phyloP scores from a whole-genome alignment of 1,284 basidiomycete species.

The Cryptococcus depauperatus region DNA sequence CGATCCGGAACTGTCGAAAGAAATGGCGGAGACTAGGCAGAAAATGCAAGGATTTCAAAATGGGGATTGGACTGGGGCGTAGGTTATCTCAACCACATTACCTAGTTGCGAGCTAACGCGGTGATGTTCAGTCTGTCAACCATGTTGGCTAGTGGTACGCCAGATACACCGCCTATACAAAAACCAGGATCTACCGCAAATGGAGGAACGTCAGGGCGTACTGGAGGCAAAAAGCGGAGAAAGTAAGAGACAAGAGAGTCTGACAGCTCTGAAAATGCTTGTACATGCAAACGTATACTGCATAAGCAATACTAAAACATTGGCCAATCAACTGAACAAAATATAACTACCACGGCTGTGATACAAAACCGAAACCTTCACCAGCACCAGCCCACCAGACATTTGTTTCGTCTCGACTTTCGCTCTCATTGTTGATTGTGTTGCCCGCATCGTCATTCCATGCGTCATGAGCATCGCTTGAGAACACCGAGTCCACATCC shows the following conservation, averaged over 20 bases:
- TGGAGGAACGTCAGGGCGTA: not conserved
- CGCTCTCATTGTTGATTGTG: not conserved
- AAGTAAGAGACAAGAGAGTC: not conserved
- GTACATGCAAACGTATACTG: constrained; percentile 1
- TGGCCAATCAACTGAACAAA: not conserved
- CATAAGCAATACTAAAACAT: not conserved
- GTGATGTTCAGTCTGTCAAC: constrained; percentile 18
- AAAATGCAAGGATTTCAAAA: constrained; percentile 56
- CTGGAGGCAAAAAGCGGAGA: constrained; percentile 11
- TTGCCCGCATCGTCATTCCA: constrained; percentile 2
- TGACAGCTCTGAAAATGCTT: not conserved
- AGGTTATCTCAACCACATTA: constrained; percentile 10
- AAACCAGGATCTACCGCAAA: too few species aligned
- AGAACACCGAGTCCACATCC: constrained; percentile 25
- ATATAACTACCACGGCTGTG: constrained; percentile 16
- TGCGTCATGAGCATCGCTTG: constrained; percentile 2
- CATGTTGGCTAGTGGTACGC: constrained; percentile 14
- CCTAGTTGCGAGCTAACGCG: not conserved
- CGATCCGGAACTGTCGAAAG: constrained; percentile 66
- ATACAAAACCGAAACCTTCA: constrained; percentile 23
- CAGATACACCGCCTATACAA: too few species aligned
- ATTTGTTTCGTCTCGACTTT: constrained; percentile 1
- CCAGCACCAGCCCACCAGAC: constrained; percentile 21
- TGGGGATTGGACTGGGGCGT: constrained; percentile 39
- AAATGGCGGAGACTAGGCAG: constrained; percentile 60